Conservation (phyloP, 2,329 filamentous ascomycete genomes). For the Thelonectria blattea region DNA sequence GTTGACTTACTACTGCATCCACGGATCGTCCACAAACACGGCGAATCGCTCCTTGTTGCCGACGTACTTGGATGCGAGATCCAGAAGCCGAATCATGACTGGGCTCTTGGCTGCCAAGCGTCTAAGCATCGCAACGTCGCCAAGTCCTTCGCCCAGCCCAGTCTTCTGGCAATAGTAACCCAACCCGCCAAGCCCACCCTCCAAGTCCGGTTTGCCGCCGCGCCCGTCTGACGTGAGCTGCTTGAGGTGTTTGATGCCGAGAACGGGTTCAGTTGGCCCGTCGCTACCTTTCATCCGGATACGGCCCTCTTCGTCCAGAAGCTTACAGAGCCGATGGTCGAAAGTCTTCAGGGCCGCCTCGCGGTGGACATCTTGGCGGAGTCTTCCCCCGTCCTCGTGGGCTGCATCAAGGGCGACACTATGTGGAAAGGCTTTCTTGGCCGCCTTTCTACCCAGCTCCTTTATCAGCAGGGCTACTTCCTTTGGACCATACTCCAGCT, state of each 20-base stretch:
- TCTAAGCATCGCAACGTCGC: background rate
- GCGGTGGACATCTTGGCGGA: background rate
- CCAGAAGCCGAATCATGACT: background rate
- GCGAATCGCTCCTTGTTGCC: constrained; percentile 3
- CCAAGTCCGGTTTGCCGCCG: background rate
- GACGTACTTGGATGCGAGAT: background rate
- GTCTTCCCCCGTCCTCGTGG: background rate
- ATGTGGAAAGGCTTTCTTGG: background rate
- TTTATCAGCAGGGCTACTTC: background rate
- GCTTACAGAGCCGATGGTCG: background rate
- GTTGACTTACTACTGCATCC: constrained; percentile 11
- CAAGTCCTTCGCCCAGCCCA: background rate
- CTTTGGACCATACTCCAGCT: background rate
- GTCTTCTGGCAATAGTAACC: background rate
- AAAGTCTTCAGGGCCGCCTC: background rate
- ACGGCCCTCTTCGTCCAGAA: background rate
- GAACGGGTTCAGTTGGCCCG: background rate
- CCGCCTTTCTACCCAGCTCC: background rate
- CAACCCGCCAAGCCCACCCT: background rate
- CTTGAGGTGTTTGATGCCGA: background rate
- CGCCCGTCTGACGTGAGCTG: background rate
- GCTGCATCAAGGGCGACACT: too few relatives aligned
- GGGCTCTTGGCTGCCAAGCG: background rate
- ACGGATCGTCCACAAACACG: constrained; percentile 5
- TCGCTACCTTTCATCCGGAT: background rate